These are phyloP conservation scores for Malus hybrid DNA, from an alignment of 331 rosid genomes.

Conservation along the genomic window DNA sequence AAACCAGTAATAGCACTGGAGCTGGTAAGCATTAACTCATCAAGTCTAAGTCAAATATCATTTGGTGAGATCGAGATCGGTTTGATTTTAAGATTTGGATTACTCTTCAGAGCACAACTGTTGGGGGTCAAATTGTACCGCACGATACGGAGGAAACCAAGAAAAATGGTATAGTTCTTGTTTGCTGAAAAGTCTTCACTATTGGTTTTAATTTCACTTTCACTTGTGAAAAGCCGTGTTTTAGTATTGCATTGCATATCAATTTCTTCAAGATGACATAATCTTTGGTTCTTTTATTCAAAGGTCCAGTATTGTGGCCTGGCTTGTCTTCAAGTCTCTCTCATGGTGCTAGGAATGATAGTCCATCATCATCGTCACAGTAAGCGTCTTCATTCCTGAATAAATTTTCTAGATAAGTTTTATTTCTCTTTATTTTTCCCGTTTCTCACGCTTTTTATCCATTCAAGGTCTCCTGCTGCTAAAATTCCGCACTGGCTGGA, in stretches of 20 bases:
- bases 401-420: not conserved
- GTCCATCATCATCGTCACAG: conserved; percentile 24
- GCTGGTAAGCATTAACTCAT: conserved; percentile 23
- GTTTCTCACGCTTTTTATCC: conserved; percentile 7
- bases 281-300: not conserved
- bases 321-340: conserved; percentile 34
- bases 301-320: conserved; percentile 60
- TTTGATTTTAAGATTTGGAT: not conserved
- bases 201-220: not conserved
- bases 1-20: conserved; percentile 24
- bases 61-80: not conserved
- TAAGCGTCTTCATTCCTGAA: conserved; percentile 22
- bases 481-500: conserved; percentile 40
- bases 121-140: conserved; percentile 23
- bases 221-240: not conserved
- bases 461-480: conserved; percentile 38
- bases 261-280: not conserved
- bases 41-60: not conserved
- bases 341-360: conserved; percentile 13
- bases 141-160: conserved; percentile 21
- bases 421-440: not conserved
- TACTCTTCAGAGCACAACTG: conserved; percentile 22
- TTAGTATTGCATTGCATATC: not conserved
- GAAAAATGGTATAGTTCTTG: conserved; percentile 29
- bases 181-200: conserved; percentile 9